A percentile compares a stretch with the other conserved stretches of the same genome.
Conservation (phyloP, 1,139 yeast genomes). For the Suhomyces bolitotheri region DNA sequence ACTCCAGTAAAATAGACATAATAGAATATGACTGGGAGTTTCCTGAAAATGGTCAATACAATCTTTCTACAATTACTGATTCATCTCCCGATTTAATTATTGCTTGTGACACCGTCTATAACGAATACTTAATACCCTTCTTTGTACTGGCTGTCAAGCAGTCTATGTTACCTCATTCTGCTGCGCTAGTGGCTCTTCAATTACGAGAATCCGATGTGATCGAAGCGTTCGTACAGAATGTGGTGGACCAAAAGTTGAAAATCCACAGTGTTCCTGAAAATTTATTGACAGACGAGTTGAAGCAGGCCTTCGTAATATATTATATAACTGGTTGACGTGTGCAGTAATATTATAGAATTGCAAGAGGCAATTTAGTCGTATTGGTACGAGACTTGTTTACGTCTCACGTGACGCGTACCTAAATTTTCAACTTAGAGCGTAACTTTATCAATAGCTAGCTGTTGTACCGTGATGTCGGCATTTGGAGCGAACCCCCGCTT, state of each 20-base stretch:
- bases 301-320: constrained; percentile 49
- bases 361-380: too few species aligned
- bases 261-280: constrained; percentile 30
- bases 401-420: constrained; percentile 6
- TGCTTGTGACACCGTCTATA: constrained; percentile 73
- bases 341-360: too few species aligned
- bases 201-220: constrained; percentile 55
- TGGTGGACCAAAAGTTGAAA: constrained; percentile 19
- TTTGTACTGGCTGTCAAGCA: constrained; percentile 46
- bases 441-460: not conserved
- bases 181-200: constrained; percentile 53
- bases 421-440: constrained; percentile 7
- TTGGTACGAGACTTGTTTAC: not conserved
- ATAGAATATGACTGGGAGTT: constrained; percentile 69
- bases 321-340: constrained; percentile 20
- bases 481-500: constrained; percentile 12
- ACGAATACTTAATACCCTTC: constrained; percentile 57
- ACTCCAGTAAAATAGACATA: constrained; percentile 32
- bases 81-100: constrained; percentile 47
- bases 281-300: constrained; percentile 30
- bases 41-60: constrained; percentile 32
- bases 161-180: constrained; percentile 36
- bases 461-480: constrained; percentile 11
- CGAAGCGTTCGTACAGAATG: constrained; percentile 44
- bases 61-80: constrained; percentile 16